Percentiles rank a stretch among this genome's conserved stretches.
Conservation (phyloP, 768 basidiomycete species). For the Suillus cothurnatus region DNA sequence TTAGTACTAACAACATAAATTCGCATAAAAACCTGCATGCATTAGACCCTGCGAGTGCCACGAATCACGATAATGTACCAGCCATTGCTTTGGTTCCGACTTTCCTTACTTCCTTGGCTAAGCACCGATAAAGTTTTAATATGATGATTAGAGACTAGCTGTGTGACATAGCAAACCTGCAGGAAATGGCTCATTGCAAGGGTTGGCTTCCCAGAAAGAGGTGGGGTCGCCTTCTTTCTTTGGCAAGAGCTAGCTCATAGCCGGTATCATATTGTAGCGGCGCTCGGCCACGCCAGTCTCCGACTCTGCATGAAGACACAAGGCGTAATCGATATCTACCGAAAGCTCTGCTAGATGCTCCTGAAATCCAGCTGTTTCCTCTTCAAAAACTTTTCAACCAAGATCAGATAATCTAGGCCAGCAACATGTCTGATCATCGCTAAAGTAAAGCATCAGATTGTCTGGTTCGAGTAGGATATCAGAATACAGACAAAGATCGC, state of each 20-base stretch:
- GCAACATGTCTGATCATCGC: no score
- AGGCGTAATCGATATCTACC: no score
- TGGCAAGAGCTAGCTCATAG: not conserved
- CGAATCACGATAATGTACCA: not conserved
- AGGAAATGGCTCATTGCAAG: not conserved
- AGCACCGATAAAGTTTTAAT: not conserved
- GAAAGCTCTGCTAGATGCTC: no score
- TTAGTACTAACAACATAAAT: not conserved
- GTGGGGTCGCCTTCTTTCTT: not conserved
- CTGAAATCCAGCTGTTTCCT: no score
- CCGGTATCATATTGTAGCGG: not conserved
- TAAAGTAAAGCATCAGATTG: no score
- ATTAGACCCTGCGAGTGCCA: not conserved
- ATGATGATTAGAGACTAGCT: not conserved
- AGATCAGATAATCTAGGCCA: no score
- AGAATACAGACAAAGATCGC: no score
- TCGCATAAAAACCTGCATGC: not conserved
- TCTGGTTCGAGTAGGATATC: no score
- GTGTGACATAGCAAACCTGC: not conserved
- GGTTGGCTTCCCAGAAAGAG: not conserved
- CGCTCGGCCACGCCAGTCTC: no score
- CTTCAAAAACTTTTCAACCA: no score
- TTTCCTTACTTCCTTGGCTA: not conserved
- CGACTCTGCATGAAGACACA: no score
- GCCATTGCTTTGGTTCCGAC: not conserved